These are phyloP conservation scores for Alternaria burnsii DNA, from an alignment of 2,329 filamentous ascomycete species.

Conservation along the genomic window DNA sequence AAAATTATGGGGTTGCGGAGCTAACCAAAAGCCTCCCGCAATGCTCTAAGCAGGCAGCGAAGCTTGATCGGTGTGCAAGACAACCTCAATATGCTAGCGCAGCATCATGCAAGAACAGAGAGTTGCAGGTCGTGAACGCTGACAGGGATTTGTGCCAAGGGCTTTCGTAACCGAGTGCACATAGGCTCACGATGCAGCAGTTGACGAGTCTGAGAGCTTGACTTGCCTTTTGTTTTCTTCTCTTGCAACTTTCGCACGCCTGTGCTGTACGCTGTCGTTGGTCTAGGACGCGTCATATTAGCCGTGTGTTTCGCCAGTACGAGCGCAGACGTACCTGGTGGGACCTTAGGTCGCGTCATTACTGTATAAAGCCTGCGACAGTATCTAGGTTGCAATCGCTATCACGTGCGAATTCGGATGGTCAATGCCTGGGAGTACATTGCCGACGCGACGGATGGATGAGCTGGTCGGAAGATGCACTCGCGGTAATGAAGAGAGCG, in stretches of 20 bases:
- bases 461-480: constrained; percentile 42
- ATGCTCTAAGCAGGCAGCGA: not conserved
- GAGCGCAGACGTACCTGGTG: constrained; percentile 37
- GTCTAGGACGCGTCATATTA: constrained; percentile 64
- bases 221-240: constrained; percentile 72
- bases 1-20: not conserved
- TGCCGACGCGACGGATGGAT: constrained; percentile 38
- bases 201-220: not conserved
- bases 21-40: not conserved
- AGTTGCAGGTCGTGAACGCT: not conserved
- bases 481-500: constrained; percentile 18
- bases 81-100: not conserved
- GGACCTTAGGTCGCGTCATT: constrained; percentile 49
- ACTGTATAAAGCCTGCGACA: constrained; percentile 9
- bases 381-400: constrained; percentile 12
- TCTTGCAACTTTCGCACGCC: constrained; percentile 71
- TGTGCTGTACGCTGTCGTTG: constrained; percentile 70
- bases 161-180: not conserved
- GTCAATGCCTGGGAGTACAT: constrained; percentile 20
- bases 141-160: constrained; percentile 5
- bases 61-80: not conserved
- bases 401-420: constrained; percentile 34
- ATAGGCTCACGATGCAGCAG: constrained; percentile 1
- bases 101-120: not conserved
- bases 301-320: constrained; percentile 15